These are phyloP conservation scores for Penicillium sp. DNA, from an alignment of 2,329 filamentous ascomycete genomes.

Conservation along the genomic window DNA sequence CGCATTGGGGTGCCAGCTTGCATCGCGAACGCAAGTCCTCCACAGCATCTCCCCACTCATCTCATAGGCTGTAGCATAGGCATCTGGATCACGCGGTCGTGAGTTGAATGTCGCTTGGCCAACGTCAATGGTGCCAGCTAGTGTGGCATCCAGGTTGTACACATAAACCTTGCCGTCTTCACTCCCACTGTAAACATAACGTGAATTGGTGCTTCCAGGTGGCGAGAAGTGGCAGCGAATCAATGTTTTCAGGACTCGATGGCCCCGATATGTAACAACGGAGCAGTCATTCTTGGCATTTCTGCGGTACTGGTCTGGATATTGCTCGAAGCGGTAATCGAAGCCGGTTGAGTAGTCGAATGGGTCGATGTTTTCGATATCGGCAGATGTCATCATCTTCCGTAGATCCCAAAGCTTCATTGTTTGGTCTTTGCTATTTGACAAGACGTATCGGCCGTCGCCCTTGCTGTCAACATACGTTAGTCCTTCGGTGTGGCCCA, in stretches of 20 bases:
- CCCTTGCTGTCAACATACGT: slow-evolving; percentile 72
- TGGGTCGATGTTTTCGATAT: slow-evolving; percentile 46
- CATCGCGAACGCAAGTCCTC: slow-evolving; percentile 76
- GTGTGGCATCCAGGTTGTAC: slow-evolving; percentile 85
- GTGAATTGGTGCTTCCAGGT: slow-evolving; percentile 70
- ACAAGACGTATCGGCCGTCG: slow-evolving; percentile 79
- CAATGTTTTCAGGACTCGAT: slow-evolving; percentile 77
- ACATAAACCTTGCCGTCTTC: slow-evolving; percentile 82
- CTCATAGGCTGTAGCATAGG: slow-evolving; percentile 50
- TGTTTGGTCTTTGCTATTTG: slow-evolving; percentile 90
- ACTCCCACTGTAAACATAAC: slow-evolving; percentile 88
- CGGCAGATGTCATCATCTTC: slow-evolving; percentile 69
- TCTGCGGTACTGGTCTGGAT: slow-evolving; percentile 46
- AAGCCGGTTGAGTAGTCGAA: slow-evolving; percentile 50
- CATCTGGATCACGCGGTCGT: slow-evolving; percentile 47
- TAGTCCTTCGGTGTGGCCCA: slow-evolving; percentile 57
- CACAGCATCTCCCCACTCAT: slow-evolving; percentile 51
- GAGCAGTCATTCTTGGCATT: slow-evolving; percentile 77
- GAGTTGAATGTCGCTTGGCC: slow-evolving; percentile 57
- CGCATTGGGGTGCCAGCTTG: slow-evolving; percentile 79
- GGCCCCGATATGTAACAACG: slow-evolving; percentile 84
- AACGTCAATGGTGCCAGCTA: slow-evolving; percentile 71
- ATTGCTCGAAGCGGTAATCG: slow-evolving; percentile 54
- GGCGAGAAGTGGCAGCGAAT: slow-evolving; percentile 95
- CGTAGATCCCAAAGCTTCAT: slow-evolving; percentile 96